Conservation (phyloP, 805 yeast genomes). For the Saccharomyces eubayanus region DNA sequence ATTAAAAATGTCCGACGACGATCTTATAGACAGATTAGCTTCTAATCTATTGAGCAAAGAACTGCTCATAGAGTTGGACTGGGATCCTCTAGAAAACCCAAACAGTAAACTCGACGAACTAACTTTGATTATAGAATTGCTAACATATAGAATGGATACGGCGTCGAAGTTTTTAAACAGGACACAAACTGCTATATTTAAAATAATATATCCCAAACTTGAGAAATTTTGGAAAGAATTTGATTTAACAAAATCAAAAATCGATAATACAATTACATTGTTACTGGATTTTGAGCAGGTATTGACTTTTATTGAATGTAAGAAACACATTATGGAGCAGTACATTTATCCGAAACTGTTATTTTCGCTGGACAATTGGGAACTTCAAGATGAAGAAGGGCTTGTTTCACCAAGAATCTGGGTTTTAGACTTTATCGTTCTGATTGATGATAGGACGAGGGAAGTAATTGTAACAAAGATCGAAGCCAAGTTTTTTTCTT, state of each 20-base stretch:
- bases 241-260: slow-evolving; percentile 2
- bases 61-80: slow-evolving; percentile 1
- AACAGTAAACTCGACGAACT: slow-evolving; percentile 3
- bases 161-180: slow-evolving; percentile 11
- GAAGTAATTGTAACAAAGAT: slow-evolving; percentile 5
- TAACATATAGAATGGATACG: slow-evolving; percentile 17
- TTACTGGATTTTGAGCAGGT: slow-evolving; percentile 17
- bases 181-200: slow-evolving; percentile 20
- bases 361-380: slow-evolving; percentile 33
- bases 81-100: slow-evolving; percentile 8
- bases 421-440: slow-evolving; percentile 14
- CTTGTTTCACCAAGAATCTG: slow-evolving; percentile 10
- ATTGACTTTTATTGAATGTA: slow-evolving; percentile 14
- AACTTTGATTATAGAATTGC: slow-evolving; percentile 8
- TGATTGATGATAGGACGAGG: slow-evolving; percentile 4
- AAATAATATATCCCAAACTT: slow-evolving; percentile 6
- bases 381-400: slow-evolving; percentile 2
- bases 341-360: slow-evolving; percentile 35
- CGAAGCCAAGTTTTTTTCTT: slow-evolving; percentile 7
- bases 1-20: slow-evolving; percentile 12
- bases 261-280: slow-evolving; percentile 5
- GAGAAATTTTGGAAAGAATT: slow-evolving; percentile 8
- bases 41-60: slow-evolving; percentile 7
- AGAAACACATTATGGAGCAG: slow-evolving; percentile 22
- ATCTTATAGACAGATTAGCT: slow-evolving; percentile 13